Conservation (phyloP, 139 green algal genomes). For the Tetradesmus lagerheimii region DNA sequence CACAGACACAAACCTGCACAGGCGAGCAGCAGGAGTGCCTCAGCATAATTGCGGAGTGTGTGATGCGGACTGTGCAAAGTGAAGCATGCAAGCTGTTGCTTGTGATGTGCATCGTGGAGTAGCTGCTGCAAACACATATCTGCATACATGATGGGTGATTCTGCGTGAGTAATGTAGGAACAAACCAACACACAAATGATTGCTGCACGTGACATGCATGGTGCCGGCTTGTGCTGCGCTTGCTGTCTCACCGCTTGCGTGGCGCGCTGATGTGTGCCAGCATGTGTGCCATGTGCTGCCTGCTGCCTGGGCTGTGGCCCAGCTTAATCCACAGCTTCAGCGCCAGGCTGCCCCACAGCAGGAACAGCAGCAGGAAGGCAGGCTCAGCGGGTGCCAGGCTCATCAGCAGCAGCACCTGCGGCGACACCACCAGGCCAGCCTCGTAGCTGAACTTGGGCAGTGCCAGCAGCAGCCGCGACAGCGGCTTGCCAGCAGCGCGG, state of each 20-base stretch:
- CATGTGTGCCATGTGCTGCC: conserved; percentile 30
- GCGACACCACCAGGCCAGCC: conserved; percentile 31
- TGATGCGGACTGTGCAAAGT: too few species aligned
- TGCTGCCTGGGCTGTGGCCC: conserved; percentile 9
- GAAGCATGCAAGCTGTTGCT: too few species aligned
- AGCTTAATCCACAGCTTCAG: conserved; percentile 48
- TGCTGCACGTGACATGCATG: too few species aligned
- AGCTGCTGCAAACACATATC: background rate
- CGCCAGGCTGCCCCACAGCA: conserved; percentile 48
- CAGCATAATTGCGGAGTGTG: background rate
- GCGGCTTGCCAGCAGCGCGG: background rate
- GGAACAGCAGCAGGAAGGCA: conserved; percentile 45
- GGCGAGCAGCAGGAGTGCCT: background rate
- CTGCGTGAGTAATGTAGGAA: too few species aligned
- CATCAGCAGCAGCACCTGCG: conserved; percentile 47
- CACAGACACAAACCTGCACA: conserved; percentile 62
- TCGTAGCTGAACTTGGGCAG: conserved; percentile 42
- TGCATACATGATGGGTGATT: too few species aligned
- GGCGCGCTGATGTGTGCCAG: conserved; percentile 26
- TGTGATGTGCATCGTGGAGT: too few species aligned
- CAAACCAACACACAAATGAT: too few species aligned
- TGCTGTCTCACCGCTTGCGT: conserved; percentile 38
- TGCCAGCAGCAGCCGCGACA: background rate
- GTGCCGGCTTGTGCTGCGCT: too few species aligned
- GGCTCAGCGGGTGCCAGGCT: conserved; percentile 7